Evolutionary conservation across 768 basidiomycete species (phyloP).

Genomic region (Basidioascus undulatus): DNA sequence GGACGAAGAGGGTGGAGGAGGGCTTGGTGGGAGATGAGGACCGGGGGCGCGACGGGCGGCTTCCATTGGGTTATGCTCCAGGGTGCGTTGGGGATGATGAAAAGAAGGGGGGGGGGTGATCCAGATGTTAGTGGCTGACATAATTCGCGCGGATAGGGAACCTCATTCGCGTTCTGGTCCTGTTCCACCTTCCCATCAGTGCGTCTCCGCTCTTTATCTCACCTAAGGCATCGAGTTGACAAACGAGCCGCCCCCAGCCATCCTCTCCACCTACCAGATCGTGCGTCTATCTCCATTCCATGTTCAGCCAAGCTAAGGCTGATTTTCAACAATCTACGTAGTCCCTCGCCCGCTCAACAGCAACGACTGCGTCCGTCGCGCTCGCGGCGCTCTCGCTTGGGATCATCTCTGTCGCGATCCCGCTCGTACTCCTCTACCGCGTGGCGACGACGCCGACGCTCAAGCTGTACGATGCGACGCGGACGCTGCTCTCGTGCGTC

Average conservation of each 20-base stretch:
- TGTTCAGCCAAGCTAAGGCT: no score
- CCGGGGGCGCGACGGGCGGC: no score
- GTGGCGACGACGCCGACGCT: conserved; percentile 56
- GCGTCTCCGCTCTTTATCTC: no score
- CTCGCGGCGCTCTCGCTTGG: conserved; percentile 64
- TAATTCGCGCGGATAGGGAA: conserved; percentile 31
- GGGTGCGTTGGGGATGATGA: no score
- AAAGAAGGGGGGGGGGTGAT: no score
- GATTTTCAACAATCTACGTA: no score
- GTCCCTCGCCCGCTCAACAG: conserved; percentile 29
- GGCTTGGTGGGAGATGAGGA: neutral
- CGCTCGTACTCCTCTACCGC: conserved; percentile 47
- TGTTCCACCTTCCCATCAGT: conserved; percentile 90
- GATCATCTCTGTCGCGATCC: conserved; percentile 51
- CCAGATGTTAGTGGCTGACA: no score
- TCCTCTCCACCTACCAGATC: conserved; percentile 77
- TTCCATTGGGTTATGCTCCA: conserved; percentile 60
- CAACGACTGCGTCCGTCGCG: conserved; percentile 36
- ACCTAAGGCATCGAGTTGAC: no score
- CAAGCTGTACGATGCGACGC: conserved; percentile 84
- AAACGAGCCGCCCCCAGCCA: no score
- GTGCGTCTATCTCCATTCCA: no score
- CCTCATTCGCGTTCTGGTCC: conserved; percentile 63
- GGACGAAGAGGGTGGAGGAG: conserved; percentile 15
- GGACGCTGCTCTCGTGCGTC: conserved; percentile 64